Base-by-base conservation (phyloP, 2,329 filamentous ascomycete genomes). In the Alternaria arbusti region DNA sequence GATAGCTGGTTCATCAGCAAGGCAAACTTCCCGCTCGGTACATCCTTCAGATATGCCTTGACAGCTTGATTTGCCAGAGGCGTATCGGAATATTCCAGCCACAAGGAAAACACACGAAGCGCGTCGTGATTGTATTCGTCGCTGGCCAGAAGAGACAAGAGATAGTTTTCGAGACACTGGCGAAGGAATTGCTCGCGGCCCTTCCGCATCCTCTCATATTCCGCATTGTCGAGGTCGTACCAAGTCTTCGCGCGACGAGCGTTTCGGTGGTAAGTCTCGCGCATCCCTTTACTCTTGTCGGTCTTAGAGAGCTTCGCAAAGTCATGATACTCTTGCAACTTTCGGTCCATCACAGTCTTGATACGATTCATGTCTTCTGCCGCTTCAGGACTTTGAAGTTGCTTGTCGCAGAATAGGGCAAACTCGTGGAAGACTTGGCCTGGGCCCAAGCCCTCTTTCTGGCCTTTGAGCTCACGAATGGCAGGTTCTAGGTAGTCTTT, bases 391-490 rank as follows among this genome's bases (percentile, higher is more conserved):
- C 95, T 95, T 72, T 97, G 92, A 10, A 99, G 84, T 77, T 99
- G 96, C 73, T 94, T 90, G 77, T 99, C 95, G 74, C 96, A 99
- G 77, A 99, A 99, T 55, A 90, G 87, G 25, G 96, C 96, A 78
- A 98, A 98, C 72, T 97, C 93, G 76, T 97, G 94, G 73, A 94
- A 97, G 1, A 98, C 96, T 69, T 93, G 87, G 1, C 94, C 94
- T 3, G 94, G 92, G 64, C 95, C 92, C 47, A 86, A 84, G 1
- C 91, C 91, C 57, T 89, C 86, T 6, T 82, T 86, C 49, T 87
- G 86, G 2, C 89, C 89, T 71, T 88, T 91, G 8, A 99, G 84
- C 74, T 96, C 92, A 69, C 89, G 90, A 26, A 98, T 89, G 0
- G 96, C 94, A 22, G 93, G 92, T 58, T 91, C 87, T 0, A 99